Evolutionary conservation across 179 eudicot species (phyloP).

Genomic region (Pouteria campechiana): DNA sequence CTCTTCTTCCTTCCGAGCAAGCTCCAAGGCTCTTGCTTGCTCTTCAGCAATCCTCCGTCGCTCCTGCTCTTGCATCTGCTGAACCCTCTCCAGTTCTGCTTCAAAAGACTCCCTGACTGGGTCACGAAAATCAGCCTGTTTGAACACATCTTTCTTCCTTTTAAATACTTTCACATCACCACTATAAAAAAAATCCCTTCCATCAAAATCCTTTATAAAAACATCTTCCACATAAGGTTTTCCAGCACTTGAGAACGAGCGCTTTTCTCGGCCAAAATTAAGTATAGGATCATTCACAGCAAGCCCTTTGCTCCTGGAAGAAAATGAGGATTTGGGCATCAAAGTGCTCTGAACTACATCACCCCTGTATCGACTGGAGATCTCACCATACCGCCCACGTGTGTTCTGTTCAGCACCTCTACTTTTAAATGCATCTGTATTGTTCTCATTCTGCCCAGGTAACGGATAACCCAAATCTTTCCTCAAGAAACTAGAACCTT

Average conservation of each 20-base stretch:
- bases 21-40: conserved; percentile 83
- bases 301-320: conserved; percentile 32
- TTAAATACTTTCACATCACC: conserved; percentile 55
- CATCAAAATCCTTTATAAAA: conserved; percentile 53
- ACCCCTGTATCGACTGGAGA: conserved; percentile 27
- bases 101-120: conserved; percentile 96
- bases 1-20: conserved; percentile 83
- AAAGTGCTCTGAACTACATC: conserved; percentile 27
- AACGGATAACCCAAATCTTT: conserved; percentile 37
- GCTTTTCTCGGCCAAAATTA: conserved; percentile 49
- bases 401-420: conserved; percentile 28
- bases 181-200: conserved; percentile 55
- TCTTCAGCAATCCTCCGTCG: conserved; percentile 69
- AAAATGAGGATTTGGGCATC: conserved; percentile 34
- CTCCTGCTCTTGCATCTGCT: conserved; percentile 88
- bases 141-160: conserved; percentile 72
- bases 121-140: conserved; percentile 61
- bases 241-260: conserved; percentile 42
- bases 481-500: conserved; percentile 31
- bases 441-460: conserved; percentile 41
- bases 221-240: conserved; percentile 45
- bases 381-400: conserved; percentile 31
- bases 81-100: conserved; percentile 99
- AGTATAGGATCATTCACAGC: conserved; percentile 32
- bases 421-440: conserved; percentile 25